Percentiles rank a stretch among this genome's conserved stretches.
phyloP scores from a whole-genome alignment of 139 green algal species.

The Coccomyxa sp. region DNA sequence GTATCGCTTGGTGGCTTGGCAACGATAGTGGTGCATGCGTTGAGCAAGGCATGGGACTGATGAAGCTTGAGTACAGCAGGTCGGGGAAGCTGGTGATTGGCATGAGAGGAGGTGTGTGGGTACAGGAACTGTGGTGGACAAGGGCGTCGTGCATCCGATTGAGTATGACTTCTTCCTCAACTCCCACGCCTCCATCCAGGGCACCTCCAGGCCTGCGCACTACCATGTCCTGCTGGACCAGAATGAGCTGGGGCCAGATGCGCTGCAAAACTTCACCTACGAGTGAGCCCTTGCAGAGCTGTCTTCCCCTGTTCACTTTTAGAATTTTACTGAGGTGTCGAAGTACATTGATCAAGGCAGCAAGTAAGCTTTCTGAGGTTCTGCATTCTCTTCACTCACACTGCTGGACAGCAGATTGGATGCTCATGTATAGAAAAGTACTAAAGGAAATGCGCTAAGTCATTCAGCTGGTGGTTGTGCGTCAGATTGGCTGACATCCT shows the following conservation, averaged over 20 bases:
- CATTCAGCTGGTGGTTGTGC: too few species aligned
- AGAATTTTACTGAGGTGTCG: neutral
- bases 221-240: constrained; percentile 84
- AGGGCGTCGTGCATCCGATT: constrained; percentile 35
- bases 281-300: constrained; percentile 3
- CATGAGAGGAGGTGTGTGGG: constrained; percentile 3
- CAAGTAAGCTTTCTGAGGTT: neutral
- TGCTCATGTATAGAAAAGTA: too few species aligned
- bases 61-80: neutral
- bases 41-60: too few species aligned
- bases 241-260: constrained; percentile 70
- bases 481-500: too few species aligned
- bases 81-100: constrained; percentile 68
- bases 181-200: constrained; percentile 73
- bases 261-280: constrained; percentile 78
- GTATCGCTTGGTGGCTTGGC: too few species aligned
- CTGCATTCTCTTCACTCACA: neutral
- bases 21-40: too few species aligned
- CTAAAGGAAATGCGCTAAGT: too few species aligned
- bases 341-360: too few species aligned
- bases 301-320: too few species aligned
- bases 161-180: constrained; percentile 90
- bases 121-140: constrained; percentile 58
- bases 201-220: constrained; percentile 63
- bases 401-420: neutral